Base-by-base conservation (phyloP, 2,329 filamentous ascomycete genomes). In the Chrysoporthe puriensis region DNA sequence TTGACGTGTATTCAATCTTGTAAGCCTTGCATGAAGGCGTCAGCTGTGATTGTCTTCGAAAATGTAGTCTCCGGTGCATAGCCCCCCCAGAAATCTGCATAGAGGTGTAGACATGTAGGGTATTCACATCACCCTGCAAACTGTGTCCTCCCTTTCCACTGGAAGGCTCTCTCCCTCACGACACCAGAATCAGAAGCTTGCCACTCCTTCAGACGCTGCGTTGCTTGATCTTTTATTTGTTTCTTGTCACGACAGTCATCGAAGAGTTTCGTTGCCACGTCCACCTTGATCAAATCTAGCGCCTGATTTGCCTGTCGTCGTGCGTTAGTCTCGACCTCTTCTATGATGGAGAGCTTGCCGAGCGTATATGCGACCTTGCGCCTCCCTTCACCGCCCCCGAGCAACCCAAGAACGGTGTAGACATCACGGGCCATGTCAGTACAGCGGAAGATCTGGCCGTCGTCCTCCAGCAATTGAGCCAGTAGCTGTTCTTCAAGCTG, bases 101-200 rank as follows among this genome's bases (percentile, higher is more conserved):
- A 9, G 36, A 40, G 32, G 26, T 7, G 11, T 13, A 14, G 16
- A 34, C 32, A 16, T 1, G 21, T 14, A 13, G 11, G 50, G 2
- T 54, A 4, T 2, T 54, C 13, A 34, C 48, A 4, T 5, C 8
- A 52, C 13, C 3, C 9, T 40, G 6, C 36, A 40, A 46, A 14
- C 26, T 26, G 44, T 16, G 44, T 50, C 60, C n/a, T 42, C 13
- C 26, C 56, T 36, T 54, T 26, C 66, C 62, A 64, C 46, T 21
- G 34, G 18, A 64, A 61, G 14, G 63, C 62, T 8, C n/a, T 60
- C 26, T 60, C 56, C 18, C 62, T 64, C 13, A 67, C 59, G 21
- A 43, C 48, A 40, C 36, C 40, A 56, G 46, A 60, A 1, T 59
- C 36, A 18, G 40, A 60, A 9, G 40, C 21, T 5, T 26, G 43